Conservation (phyloP, 2,329 filamentous ascomycete species). For the Achaetomium macrosporum region DNA sequence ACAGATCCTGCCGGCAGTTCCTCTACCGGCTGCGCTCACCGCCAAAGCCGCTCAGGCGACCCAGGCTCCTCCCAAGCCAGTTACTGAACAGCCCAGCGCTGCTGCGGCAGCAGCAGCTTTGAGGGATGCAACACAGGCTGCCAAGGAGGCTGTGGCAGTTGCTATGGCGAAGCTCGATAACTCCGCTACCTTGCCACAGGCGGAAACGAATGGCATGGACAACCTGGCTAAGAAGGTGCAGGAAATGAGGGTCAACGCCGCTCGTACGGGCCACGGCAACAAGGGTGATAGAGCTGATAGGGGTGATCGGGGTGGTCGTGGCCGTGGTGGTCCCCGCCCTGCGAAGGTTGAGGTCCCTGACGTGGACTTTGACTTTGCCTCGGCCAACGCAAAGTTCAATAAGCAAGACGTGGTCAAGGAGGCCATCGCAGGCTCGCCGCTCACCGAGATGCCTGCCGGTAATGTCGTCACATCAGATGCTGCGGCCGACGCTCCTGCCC, state of each 20-base stretch:
- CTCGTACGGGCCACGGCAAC: slow-evolving; percentile 39
- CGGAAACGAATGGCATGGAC: slow-evolving; percentile 50
- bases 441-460: slow-evolving; percentile 45
- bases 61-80: slow-evolving; percentile 32
- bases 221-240: slow-evolving; percentile 70
- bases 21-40: slow-evolving; percentile 46
- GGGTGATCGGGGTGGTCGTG: slow-evolving; percentile 38
- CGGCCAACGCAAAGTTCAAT: slow-evolving; percentile 82
- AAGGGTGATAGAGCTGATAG: too few species aligned
- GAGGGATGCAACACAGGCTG: slow-evolving; percentile 66
- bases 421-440: slow-evolving; percentile 72
- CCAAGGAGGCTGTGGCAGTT: slow-evolving; percentile 72
- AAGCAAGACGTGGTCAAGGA: slow-evolving; percentile 83
- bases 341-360: slow-evolving; percentile 82
- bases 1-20: slow-evolving; percentile 61
- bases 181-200: slow-evolving; percentile 30
- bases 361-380: slow-evolving; percentile 88
- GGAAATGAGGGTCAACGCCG: slow-evolving; percentile 65
- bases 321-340: slow-evolving; percentile 40
- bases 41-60: slow-evolving; percentile 26
- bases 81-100: slow-evolving; percentile 33
- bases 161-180: slow-evolving; percentile 67
- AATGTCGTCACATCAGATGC: slow-evolving; percentile 17
- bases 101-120: slow-evolving; percentile 38
- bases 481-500: slow-evolving; percentile 35